phyloP scores from a whole-genome alignment of 2,329 filamentous ascomycete genomes.

The Exophiala oligosperma region DNA sequence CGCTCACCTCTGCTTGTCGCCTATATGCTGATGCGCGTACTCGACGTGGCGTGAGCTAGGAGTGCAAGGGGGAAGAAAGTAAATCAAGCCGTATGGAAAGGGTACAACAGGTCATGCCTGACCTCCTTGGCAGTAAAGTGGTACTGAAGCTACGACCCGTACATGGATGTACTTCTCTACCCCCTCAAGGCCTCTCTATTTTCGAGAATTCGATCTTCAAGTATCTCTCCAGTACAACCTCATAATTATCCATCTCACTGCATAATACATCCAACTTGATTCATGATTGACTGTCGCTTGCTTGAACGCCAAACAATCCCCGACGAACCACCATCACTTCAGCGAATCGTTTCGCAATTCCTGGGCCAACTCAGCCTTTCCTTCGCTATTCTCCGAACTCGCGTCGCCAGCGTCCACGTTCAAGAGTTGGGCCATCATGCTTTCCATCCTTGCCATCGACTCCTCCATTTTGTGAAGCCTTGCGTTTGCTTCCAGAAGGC shows the following conservation, averaged over 20 bases:
- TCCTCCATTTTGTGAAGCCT: constrained; percentile 27
- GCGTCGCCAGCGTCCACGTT: constrained; percentile 10
- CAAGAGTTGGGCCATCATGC: constrained; percentile 23
- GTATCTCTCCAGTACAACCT: no score
- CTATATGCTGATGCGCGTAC: no score
- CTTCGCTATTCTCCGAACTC: constrained; percentile 18
- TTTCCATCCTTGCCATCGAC: constrained; percentile 26
- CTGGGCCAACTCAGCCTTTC: constrained; percentile 13
- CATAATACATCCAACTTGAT: not conserved
- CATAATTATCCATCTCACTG: not conserved
- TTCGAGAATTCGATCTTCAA: no score
- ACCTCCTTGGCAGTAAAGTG: no score
- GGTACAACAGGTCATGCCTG: no score
- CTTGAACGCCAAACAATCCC: not conserved
- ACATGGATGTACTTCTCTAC: no score
- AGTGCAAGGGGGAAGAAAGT: no score
- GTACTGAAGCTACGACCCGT: no score
- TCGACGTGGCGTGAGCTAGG: no score
- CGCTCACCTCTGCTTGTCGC: no score
- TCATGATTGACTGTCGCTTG: constrained; percentile 1
- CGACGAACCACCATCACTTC: constrained; percentile 1
- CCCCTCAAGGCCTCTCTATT: no score
- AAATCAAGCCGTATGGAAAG: no score
- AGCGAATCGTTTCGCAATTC: constrained; percentile 10
- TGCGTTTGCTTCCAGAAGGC: constrained; percentile 25